Percentiles rank a stretch among this genome's conserved stretches.
These are phyloP conservation scores for Podospora didyma DNA, from an alignment of 495 filamentous ascomycete species.

Conservation along the genomic window DNA sequence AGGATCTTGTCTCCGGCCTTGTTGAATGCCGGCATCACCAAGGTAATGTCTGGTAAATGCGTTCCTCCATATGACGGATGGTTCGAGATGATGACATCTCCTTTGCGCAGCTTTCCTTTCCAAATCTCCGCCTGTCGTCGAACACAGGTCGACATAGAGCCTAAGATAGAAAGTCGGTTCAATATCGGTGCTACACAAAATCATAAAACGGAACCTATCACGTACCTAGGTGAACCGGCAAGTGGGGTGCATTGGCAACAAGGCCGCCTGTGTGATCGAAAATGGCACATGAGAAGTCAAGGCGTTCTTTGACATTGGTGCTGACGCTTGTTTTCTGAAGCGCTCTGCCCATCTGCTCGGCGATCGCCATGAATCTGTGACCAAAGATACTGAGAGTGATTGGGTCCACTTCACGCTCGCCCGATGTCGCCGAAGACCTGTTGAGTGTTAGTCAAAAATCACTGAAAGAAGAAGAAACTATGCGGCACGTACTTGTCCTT, in stretches of 20 bases:
- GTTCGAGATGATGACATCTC: conserved; percentile 93
- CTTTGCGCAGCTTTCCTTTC: conserved; percentile 80
- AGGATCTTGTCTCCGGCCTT: conserved; percentile 75
- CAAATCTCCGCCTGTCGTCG: conserved; percentile 90
- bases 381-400: conserved; percentile 95
- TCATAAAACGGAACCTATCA: not conserved
- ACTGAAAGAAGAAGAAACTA: not conserved
- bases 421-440: conserved; percentile 31
- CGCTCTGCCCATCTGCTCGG: conserved; percentile 95
- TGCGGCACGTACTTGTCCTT: conserved; percentile 35
- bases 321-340: conserved; percentile 96
- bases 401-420: conserved; percentile 63
- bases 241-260: conserved; percentile 91
- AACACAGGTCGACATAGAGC: conserved; percentile 89
- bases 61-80: conserved; percentile 89
- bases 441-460: not conserved
- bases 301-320: conserved; percentile 95
- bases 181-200: not conserved
- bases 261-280: conserved; percentile 89
- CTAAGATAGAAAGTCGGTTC: not conserved
- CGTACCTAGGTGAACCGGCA: conserved; percentile 81
- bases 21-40: conserved; percentile 87
- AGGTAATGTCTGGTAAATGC: conserved; percentile 85
- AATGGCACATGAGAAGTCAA: conserved; percentile 95
- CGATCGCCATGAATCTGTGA: conserved; percentile 97